phyloP scores from a whole-genome alignment of 78 protist species.

The Dictyostelium purpureum region DNA sequence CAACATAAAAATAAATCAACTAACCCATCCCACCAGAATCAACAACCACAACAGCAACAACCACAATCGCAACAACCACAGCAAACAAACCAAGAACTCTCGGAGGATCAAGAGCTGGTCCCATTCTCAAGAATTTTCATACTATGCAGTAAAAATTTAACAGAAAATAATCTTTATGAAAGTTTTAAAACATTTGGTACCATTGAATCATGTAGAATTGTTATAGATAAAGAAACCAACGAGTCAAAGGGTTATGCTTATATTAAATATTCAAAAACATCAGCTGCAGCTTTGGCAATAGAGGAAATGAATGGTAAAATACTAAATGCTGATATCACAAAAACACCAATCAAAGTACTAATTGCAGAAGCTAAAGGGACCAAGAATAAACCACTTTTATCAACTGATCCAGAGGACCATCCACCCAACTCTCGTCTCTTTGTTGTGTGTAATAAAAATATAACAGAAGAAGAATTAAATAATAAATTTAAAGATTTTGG shows the following conservation, averaged over 20 bases:
- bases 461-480: conserved; percentile 40
- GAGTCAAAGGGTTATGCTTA: conserved; percentile 34
- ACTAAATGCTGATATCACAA: background rate
- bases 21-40: background rate
- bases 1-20: background rate
- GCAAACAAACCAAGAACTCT: background rate
- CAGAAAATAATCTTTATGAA: background rate
- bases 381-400: conserved; percentile 24
- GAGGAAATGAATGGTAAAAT: conserved; percentile 63
- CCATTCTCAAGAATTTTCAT: conserved; percentile 36
- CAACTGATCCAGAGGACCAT: conserved; percentile 73
- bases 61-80: background rate
- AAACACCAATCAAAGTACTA: conserved; percentile 32
- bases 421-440: conserved; percentile 80
- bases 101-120: background rate
- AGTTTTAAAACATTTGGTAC: conserved; percentile 1
- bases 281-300: conserved; percentile 63
- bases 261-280: conserved; percentile 15
- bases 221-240: conserved; percentile 13
- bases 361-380: conserved; percentile 67
- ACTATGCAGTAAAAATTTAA: conserved; percentile 2
- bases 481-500: conserved; percentile 43
- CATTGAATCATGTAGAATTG: conserved; percentile 23
- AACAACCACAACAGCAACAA: background rate
- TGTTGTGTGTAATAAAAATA: conserved; percentile 29